phyloP scores from a whole-genome alignment of 2,329 filamentous ascomycete genomes.

The Ceratocystis huliohia region DNA sequence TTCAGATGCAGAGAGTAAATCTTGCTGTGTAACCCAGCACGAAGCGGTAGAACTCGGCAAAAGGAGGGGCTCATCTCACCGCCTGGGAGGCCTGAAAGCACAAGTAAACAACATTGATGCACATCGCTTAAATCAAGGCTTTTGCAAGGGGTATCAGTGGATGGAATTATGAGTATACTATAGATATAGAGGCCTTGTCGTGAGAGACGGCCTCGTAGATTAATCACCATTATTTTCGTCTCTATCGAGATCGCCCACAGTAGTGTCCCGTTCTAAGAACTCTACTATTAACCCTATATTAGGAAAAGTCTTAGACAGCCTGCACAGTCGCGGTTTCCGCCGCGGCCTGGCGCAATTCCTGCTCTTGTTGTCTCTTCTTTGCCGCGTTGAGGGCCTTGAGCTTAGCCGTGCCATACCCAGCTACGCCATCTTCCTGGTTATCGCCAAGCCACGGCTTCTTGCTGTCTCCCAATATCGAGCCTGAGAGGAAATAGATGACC shows the following conservation, averaged over 20 bases:
- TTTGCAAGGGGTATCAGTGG: too few relatives aligned
- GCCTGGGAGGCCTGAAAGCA: neutral
- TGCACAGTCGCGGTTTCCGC: neutral
- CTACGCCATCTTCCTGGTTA: constrained; percentile 69
- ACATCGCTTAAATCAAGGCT: neutral
- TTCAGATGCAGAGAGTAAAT: too few relatives aligned
- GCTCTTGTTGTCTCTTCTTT: constrained; percentile 16
- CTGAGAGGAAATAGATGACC: constrained; percentile 74
- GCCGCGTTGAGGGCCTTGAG: constrained; percentile 53
- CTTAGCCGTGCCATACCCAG: constrained; percentile 76
- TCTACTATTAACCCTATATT: neutral
- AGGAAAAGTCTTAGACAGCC: neutral
- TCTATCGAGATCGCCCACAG: neutral
- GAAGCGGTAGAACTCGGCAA: neutral
- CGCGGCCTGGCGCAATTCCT: neutral
- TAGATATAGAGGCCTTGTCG: neutral
- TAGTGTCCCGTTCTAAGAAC: neutral
- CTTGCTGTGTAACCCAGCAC: neutral
- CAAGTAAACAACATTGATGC: neutral
- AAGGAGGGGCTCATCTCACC: neutral
- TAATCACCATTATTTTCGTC: neutral
- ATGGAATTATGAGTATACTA: too few relatives aligned
- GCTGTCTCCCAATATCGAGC: constrained; percentile 70
- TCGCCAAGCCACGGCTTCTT: constrained; percentile 90
- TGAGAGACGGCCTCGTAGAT: neutral